Conservation (phyloP, 805 yeast genomes). For the Candida parachauliodes region DNA sequence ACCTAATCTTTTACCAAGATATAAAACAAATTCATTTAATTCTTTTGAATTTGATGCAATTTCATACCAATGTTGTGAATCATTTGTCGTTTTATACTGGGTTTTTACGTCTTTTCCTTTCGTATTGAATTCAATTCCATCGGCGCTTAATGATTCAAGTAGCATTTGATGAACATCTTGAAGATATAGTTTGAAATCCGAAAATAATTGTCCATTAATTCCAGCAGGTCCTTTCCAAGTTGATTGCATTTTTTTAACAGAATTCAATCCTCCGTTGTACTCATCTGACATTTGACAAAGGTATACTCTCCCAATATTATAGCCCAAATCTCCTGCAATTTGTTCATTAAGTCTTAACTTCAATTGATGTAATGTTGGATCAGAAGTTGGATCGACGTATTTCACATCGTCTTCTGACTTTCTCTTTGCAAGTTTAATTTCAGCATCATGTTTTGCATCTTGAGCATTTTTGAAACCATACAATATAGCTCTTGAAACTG, state of each 20-base stretch:
- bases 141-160: slow-evolving; percentile 19
- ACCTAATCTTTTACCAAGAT: slow-evolving; percentile 21
- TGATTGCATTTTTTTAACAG: slow-evolving; percentile 30
- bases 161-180: slow-evolving; percentile 37
- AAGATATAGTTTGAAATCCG: slow-evolving; percentile 38
- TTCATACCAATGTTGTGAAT: slow-evolving; percentile 27
- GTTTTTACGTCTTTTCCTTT: slow-evolving; percentile 25
- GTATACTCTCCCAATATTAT: slow-evolving; percentile 37
- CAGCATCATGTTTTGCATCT: slow-evolving; percentile 29
- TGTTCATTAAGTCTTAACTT: slow-evolving; percentile 31
- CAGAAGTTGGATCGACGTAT: slow-evolving; percentile 38
- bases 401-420: slow-evolving; percentile 18
- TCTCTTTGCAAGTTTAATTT: slow-evolving; percentile 26
- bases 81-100: slow-evolving; percentile 3
- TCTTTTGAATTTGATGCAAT: slow-evolving; percentile 32
- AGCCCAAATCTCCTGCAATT: slow-evolving; percentile 39
- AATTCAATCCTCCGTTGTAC: slow-evolving; percentile 32
- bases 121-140: slow-evolving; percentile 34
- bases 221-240: slow-evolving; percentile 14
- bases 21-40: slow-evolving; percentile 23
- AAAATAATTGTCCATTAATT: slow-evolving; percentile 13
- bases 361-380: slow-evolving; percentile 32
- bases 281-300: slow-evolving; percentile 34
- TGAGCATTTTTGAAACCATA: slow-evolving; percentile 31
- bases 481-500: slow-evolving; percentile 32